These are phyloP conservation scores for Trifolium repens DNA, from an alignment of 306 rosid species.

Conservation along the genomic window DNA sequence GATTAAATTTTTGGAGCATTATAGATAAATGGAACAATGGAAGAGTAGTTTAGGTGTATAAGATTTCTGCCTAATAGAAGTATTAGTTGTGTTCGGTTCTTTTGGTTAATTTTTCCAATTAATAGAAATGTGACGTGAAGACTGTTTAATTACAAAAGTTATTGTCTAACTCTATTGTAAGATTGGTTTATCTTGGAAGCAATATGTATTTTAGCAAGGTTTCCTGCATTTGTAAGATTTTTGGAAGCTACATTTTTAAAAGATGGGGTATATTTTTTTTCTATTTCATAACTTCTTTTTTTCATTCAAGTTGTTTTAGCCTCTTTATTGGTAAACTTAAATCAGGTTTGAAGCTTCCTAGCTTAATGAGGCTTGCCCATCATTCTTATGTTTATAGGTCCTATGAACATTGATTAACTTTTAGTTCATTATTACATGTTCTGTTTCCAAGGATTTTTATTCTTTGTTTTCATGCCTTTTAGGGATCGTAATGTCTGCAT, in stretches of 20 bases:
- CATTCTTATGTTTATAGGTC: background rate
- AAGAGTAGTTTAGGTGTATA: background rate
- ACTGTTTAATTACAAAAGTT: background rate
- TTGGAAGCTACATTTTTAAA: background rate
- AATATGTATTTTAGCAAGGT: conserved; percentile 1
- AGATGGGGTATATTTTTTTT: background rate
- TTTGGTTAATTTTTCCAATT: background rate
- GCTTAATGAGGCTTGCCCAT: background rate
- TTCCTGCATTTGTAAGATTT: background rate
- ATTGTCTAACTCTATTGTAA: background rate
- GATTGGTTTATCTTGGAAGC: conserved; percentile 4
- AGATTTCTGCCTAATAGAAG: background rate
- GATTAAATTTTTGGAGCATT: background rate
- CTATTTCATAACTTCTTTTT: background rate
- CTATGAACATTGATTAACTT: background rate
- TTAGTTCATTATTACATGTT: background rate
- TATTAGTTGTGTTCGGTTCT: background rate
- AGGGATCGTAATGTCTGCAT: background rate
- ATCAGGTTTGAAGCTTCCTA: background rate
- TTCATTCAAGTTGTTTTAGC: background rate
- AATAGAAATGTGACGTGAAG: background rate
- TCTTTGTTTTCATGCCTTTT: background rate
- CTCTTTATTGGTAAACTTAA: background rate
- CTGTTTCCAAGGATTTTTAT: background rate
- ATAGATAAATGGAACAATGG: background rate